Evolutionary conservation across 306 rosid genomes (phyloP).

Genomic region (Lablab purpureus): DNA sequence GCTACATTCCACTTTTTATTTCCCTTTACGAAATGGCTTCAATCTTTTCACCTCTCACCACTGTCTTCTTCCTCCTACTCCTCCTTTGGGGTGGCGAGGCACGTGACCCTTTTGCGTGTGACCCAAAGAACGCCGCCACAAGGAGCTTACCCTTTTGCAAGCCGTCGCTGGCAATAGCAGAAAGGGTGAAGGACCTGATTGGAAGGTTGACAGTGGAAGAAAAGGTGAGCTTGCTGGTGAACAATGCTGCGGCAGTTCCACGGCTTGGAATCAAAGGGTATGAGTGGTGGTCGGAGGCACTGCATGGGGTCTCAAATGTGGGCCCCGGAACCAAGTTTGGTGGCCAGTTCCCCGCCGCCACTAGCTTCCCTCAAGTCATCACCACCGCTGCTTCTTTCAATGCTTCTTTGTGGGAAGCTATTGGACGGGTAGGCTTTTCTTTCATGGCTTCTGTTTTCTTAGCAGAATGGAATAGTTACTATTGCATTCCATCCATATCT

Average conservation of each 20-base stretch:
- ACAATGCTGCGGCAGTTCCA: slow-evolving; percentile 71
- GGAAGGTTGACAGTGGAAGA: slow-evolving; percentile 73
- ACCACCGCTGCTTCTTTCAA: slow-evolving; percentile 89
- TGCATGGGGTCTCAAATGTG: slow-evolving; percentile 87
- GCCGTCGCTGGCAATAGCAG: slow-evolving; percentile 43
- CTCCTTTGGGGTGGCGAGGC: slow-evolving; percentile 40
- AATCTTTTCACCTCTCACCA: slow-evolving; percentile 25
- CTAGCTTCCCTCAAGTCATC: slow-evolving; percentile 93
- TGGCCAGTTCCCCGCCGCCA: slow-evolving; percentile 74
- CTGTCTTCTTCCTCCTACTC: slow-evolving; percentile 2
- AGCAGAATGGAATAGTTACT: no score
- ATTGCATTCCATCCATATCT: no score
- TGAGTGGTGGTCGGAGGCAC: slow-evolving; percentile 97
- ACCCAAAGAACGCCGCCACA: slow-evolving; percentile 53
- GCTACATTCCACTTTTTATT: not conserved
- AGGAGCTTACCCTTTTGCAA: slow-evolving; percentile 59
- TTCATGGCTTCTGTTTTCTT: no score
- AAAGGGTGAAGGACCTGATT: slow-evolving; percentile 71
- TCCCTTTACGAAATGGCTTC: slow-evolving; percentile 46
- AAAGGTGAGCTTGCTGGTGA: slow-evolving; percentile 68
- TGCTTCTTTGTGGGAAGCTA: slow-evolving; percentile 78
- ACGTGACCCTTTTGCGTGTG: slow-evolving; percentile 74
- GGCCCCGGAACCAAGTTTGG: slow-evolving; percentile 84
- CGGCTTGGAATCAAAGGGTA: slow-evolving; percentile 77
- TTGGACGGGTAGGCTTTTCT: slow-evolving; percentile 68